Evolutionary conservation across 495 filamentous ascomycete species (phyloP).

Genomic region (Neurospora intermedia): DNA sequence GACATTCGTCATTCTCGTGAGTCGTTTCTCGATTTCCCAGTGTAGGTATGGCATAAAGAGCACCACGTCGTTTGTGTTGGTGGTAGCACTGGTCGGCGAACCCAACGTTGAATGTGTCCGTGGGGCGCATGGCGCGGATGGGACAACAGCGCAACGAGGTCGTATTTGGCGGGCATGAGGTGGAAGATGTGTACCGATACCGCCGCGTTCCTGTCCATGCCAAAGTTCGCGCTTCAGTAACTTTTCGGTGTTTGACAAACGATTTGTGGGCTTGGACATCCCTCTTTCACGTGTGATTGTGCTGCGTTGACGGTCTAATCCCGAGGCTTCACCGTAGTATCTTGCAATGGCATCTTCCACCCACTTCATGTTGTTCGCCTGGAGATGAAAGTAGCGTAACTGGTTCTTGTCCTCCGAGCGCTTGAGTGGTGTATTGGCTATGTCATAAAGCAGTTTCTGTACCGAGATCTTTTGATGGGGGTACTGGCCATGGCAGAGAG

Average conservation of each 20-base stretch:
- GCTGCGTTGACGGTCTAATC: conserved; percentile 8
- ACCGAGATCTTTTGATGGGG: conserved; percentile 21
- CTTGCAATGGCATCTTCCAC: conserved; percentile 16
- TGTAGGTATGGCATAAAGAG: conserved; percentile 17
- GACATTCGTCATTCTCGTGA: conserved; percentile 18
- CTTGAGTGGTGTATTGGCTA: conserved; percentile 10
- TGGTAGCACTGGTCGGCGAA: neutral
- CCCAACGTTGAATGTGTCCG: neutral
- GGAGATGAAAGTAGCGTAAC: conserved; percentile 19
- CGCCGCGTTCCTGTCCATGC: conserved; percentile 17
- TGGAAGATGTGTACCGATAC: conserved; percentile 12
- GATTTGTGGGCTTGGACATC: neutral
- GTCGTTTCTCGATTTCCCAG: conserved; percentile 18
- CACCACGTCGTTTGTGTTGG: neutral
- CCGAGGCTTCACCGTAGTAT: conserved; percentile 13
- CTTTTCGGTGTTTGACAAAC: conserved; percentile 15
- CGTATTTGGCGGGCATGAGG: conserved; percentile 18
- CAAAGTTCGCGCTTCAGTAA: conserved; percentile 18
- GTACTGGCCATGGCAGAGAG: conserved; percentile 14
- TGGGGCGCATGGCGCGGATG: conserved; percentile 7
- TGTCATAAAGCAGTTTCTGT: conserved; percentile 15
- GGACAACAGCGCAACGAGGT: conserved; percentile 15
- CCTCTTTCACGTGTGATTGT: neutral
- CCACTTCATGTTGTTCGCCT: conserved; percentile 23
- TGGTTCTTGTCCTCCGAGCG: conserved; percentile 9